Evolutionary conservation across 805 yeast species (phyloP), one percentile per base, ranked within the genome.

Genomic region (Candida sithepensis): DNA sequence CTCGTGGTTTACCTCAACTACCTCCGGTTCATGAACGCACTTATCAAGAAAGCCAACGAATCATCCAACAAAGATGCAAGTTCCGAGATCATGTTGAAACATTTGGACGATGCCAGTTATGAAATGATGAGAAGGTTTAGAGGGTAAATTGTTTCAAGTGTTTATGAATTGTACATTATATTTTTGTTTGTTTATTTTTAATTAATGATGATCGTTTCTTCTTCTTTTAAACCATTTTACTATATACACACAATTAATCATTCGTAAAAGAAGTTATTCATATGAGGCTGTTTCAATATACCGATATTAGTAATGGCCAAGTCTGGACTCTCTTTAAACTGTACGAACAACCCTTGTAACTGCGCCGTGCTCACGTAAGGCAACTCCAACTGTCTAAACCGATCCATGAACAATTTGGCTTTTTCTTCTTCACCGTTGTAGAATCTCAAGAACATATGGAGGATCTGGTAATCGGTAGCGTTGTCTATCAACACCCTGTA

Each of bases 331-430:
- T 85, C 78, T 66, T 94, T 94, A 68, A 88, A 88, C 70, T 88
- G 88, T 2, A 94, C 97, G 72, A 94, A 94, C 44, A 94, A 73
- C 0, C 99, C 99, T 65, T 94, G 99, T 49, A 94, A 73, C 62
- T 89, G 96, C 0, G 99, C 99, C 0, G 98, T 90, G 58, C 96
- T 85, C 32, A 92, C 80, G 47, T 66, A 63, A 1, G 79, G 77
- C 52, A 78, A 65, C 32, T 74, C 73, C 52, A 85, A 64, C 6
- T 69, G 72, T 26, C 63, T 59, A 47, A 73, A 79, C 24, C 73
- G 75, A 32, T 66, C 58, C 60, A 80, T 57, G 57, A 82, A 81
- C 47, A 60, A 53, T 20, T 83, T 78, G 49, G 88, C 78, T 42
- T 75, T 75, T 10, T 66, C 74, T n/a, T 44, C 41, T 49, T 81